A percentile compares a stretch with the other conserved stretches of the same genome.
These are phyloP conservation scores for Lactifluus volemus DNA, from an alignment of 768 basidiomycete genomes.

Conservation along the genomic window DNA sequence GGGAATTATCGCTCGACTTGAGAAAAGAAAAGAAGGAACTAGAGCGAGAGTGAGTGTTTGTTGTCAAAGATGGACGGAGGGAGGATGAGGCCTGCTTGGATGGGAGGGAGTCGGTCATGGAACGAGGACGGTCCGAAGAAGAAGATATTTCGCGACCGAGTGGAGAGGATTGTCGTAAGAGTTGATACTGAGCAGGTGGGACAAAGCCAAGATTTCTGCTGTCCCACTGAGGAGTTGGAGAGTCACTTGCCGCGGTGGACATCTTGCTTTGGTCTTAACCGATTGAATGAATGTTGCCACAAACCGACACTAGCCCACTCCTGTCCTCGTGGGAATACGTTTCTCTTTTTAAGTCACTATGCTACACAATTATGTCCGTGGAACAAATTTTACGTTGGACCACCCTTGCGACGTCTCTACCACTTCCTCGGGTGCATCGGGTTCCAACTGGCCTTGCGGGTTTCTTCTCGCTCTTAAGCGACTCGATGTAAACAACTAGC, in stretches of 20 bases:
- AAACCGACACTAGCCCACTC: too few relatives aligned
- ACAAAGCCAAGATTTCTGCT: slow-evolving; percentile 30
- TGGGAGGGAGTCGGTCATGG: slow-evolving; percentile 2
- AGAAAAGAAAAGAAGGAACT: slow-evolving; percentile 60
- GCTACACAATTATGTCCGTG: slow-evolving; percentile 20
- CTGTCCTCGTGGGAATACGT: neutral
- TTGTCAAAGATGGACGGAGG: slow-evolving; percentile 18
- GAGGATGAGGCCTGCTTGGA: slow-evolving; percentile 3
- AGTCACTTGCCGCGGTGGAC: neutral
- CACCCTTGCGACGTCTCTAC: slow-evolving; percentile 79
- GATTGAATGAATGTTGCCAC: too few relatives aligned
- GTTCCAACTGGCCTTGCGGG: slow-evolving; percentile 75
- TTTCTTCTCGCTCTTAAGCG: slow-evolving; percentile 72
- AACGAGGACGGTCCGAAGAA: slow-evolving; percentile 15
- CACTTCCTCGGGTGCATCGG: slow-evolving; percentile 75
- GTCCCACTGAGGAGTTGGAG: slow-evolving; percentile 30
- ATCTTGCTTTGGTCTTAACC: neutral
- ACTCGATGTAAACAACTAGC: neutral
- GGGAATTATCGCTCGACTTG: slow-evolving; percentile 27
- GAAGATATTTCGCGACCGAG: slow-evolving; percentile 21
- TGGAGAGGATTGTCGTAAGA: slow-evolving; percentile 24
- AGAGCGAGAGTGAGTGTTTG: slow-evolving; percentile 40
- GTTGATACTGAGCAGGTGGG: slow-evolving; percentile 29
- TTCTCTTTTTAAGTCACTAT: neutral
- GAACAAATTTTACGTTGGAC: slow-evolving; percentile 45